Percentiles rank a stretch among this genome's conserved stretches.
Evolutionary conservation across 139 green algal genomes (phyloP).

Genomic region (Chlamydomonas incerta): DNA sequence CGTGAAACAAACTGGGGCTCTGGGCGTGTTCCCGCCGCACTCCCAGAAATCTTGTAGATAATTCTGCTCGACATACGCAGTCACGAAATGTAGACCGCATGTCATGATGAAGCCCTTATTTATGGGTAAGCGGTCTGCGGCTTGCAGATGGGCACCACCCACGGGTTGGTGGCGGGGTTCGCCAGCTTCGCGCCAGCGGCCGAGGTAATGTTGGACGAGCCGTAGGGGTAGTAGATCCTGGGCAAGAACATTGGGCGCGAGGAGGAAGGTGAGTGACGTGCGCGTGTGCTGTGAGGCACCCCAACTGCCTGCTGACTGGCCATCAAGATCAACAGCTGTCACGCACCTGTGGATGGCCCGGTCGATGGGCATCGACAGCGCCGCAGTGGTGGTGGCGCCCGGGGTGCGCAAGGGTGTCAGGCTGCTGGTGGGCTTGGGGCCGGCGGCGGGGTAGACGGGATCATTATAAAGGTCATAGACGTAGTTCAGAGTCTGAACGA

Average conservation of each 20-base stretch:
- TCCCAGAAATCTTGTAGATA: no score
- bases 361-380: background rate
- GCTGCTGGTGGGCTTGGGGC: background rate
- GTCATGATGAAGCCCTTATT: background rate
- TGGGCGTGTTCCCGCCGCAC: no score
- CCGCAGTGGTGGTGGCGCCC: background rate
- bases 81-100: no score
- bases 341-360: background rate
- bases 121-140: background rate
- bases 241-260: no score
- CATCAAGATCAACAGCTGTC: no score
- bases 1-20: no score
- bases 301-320: no score
- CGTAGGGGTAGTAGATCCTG: constrained; percentile 8
- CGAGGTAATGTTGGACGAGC: background rate
- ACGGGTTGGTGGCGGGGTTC: background rate
- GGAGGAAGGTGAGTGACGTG: no score
- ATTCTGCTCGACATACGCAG: no score
- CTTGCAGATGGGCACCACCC: background rate
- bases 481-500: background rate
- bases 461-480: constrained; percentile 6
- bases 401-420: background rate
- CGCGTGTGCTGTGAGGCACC: background rate
- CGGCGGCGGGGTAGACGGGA: background rate
- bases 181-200: background rate